These are phyloP conservation scores for Dactylellina parvicollis DNA, from an alignment of 2,329 filamentous ascomycete species.

Conservation along the genomic window DNA sequence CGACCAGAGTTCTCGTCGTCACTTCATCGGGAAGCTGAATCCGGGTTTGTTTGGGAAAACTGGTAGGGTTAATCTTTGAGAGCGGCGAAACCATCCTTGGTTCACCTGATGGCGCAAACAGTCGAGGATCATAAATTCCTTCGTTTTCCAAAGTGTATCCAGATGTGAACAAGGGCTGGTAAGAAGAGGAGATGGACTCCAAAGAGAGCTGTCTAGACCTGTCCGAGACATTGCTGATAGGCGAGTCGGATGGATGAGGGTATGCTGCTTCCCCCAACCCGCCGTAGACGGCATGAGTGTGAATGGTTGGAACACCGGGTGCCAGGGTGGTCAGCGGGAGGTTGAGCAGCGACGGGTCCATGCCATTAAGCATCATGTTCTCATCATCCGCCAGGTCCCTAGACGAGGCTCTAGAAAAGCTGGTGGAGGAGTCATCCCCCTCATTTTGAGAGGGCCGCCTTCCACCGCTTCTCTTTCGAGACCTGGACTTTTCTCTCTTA, in stretches of 20 bases:
- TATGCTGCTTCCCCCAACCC: slow-evolving; percentile 26
- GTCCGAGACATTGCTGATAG: slow-evolving; percentile 43
- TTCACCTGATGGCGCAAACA: slow-evolving; percentile 18
- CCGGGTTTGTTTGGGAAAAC: slow-evolving; percentile 47
- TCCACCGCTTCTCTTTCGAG: slow-evolving; percentile 45
- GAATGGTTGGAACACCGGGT: slow-evolving; percentile 21
- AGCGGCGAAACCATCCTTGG: slow-evolving; percentile 37
- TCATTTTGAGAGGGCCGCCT: slow-evolving; percentile 45
- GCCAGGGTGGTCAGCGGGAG: slow-evolving; percentile 27
- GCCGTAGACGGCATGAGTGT: slow-evolving; percentile 16
- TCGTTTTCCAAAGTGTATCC: slow-evolving; percentile 48
- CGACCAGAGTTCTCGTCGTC: slow-evolving; percentile 28
- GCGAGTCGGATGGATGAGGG: slow-evolving; percentile 38
- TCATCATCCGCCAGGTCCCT: slow-evolving; percentile 43
- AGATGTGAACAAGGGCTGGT: slow-evolving; percentile 41
- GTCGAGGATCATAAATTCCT: slow-evolving; percentile 33
- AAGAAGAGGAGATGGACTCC: slow-evolving; percentile 46
- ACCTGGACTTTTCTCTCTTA: slow-evolving; percentile 51
- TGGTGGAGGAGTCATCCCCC: slow-evolving; percentile 42
- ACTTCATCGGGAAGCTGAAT: slow-evolving; percentile 49
- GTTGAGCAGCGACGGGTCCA: slow-evolving; percentile 42
- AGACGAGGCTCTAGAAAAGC: slow-evolving; percentile 50
- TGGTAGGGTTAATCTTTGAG: slow-evolving; percentile 46
- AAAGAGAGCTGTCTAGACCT: slow-evolving; percentile 44
- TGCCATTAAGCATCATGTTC: slow-evolving; percentile 32